Evolutionary conservation across 768 basidiomycete genomes (phyloP), one percentile per base, ranked within the genome.

Genomic region (Macrolepiota dolichaula): DNA sequence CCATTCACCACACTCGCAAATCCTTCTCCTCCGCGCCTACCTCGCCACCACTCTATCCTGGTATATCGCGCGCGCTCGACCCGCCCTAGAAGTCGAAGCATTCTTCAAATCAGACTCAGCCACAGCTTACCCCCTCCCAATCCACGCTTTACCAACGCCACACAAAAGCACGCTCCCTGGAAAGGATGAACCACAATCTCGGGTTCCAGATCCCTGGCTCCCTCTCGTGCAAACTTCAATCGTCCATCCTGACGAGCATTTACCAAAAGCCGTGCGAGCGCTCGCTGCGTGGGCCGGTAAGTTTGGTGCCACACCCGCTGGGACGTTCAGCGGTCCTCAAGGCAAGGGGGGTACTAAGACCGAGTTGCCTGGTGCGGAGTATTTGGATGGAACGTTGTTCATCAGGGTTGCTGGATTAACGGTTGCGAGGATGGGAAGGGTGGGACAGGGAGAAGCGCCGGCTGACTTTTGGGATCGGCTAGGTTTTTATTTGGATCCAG

Each of bases 1-100:
- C 19, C 40, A 52, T 22, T 69, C 76, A 4, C 77, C 76, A 0
- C 44, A 69, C 0, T 84, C 82, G 0, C 79, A 83, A 59, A 74
- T 73, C 3, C 70, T 81, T 15, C 74, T 91, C 13, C 77, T 92
- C n/a, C 82, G 81, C 7, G 73, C 79, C 1, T 88, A 87, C 72
- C 80, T 91, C 64, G 72, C 79, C 6, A 72, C 76, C 22, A 72
- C 73, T 17, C 76, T 89, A 35, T 74, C 72, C 1, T 82, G 80
- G 79, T 88, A 81, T 73, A 69, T 90, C 38, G 77, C 80, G 2
- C 83, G 82, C 12, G 86, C 87, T 17, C 81, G 85, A 9, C 80
- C 81, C 0, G 61, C 68, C 1, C 71, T 88, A 61, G 75, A 83
- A 55, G 72, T 89, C 52, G 66, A 69, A 44, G 77, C 70, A 3